Evolutionary conservation across 768 basidiomycete genomes (phyloP).

Genomic region (Psilocybe cyanescens): DNA sequence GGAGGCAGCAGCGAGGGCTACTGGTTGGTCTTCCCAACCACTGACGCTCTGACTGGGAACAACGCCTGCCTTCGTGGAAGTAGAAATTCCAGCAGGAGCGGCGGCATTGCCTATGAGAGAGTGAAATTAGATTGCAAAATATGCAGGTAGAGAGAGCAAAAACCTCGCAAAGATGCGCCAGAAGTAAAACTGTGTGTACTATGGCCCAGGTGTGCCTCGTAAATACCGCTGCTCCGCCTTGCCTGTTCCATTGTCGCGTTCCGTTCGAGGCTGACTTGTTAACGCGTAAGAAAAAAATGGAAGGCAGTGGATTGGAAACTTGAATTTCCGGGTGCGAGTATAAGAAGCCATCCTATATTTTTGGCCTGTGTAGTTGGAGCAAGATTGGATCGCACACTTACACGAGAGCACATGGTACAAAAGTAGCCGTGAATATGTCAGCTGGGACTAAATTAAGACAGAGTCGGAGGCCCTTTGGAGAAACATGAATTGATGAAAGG

Average conservation of each 20-base stretch:
- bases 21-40: constrained; percentile 22
- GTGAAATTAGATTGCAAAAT: constrained; percentile 5
- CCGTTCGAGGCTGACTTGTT: constrained; percentile 7
- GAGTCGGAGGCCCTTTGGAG: constrained; percentile 4
- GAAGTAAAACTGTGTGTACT: constrained; percentile 35
- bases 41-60: constrained; percentile 20
- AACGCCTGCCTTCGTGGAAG: constrained; percentile 12
- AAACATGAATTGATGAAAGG: constrained; percentile 11
- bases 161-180: constrained; percentile 38
- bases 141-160: constrained; percentile 3
- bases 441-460: constrained; percentile 9
- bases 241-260: constrained; percentile 40
- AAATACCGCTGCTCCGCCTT: constrained; percentile 40
- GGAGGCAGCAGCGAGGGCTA: constrained; percentile 16
- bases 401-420: constrained; percentile 12
- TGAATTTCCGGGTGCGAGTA: constrained; percentile 10
- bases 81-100: constrained; percentile 30
- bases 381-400: constrained; percentile 26
- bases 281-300: constrained; percentile 13
- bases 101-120: constrained; percentile 34
- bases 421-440: constrained; percentile 15
- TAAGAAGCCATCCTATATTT: constrained; percentile 15
- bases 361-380: constrained; percentile 1
- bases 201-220: constrained; percentile 29
- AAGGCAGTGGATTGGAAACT: constrained; percentile 5